Evolutionary conservation across 2,329 filamentous ascomycete genomes (phyloP).

Genomic region (Neopestalotiopsis rosae): DNA sequence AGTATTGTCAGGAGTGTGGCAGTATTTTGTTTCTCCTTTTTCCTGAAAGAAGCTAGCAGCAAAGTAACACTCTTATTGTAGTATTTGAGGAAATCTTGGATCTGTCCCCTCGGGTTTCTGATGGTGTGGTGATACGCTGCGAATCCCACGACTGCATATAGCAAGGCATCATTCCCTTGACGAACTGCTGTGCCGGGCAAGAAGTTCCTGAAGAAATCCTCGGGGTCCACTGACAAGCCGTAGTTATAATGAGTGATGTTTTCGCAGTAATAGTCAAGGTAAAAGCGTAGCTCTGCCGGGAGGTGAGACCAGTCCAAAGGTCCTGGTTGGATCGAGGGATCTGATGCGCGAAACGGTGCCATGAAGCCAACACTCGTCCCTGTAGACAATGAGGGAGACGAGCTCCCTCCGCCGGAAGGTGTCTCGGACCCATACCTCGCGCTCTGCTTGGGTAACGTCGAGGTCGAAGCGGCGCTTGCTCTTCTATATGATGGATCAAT

Average conservation of each 20-base stretch:
- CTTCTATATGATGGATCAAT: conserved; percentile 35
- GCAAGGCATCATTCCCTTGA: conserved; percentile 71
- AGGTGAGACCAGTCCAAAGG: conserved; percentile 61
- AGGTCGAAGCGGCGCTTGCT: conserved; percentile 44
- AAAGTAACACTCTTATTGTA: conserved; percentile 88
- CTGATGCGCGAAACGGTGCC: conserved; percentile 36
- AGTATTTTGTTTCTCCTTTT: conserved; percentile 72
- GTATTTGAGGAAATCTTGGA: conserved; percentile 84
- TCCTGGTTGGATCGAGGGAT: conserved; percentile 33
- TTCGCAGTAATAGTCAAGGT: conserved; percentile 78
- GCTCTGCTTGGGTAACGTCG: conserved; percentile 39
- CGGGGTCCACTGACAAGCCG: conserved; percentile 72
- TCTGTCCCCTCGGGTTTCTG: conserved; percentile 70
- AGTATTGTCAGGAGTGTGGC: conserved; percentile 85
- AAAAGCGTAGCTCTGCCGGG: conserved; percentile 74
- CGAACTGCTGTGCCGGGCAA: conserved; percentile 75
- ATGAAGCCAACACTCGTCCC: conserved; percentile 44
- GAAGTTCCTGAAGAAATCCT: conserved; percentile 74
- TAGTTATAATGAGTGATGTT: conserved; percentile 86
- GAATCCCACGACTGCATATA: conserved; percentile 88
- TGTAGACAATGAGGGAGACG: conserved; percentile 57
- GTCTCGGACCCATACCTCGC: conserved; percentile 58
- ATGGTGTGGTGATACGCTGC: conserved; percentile 85
- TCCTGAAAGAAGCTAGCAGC: conserved; percentile 73
- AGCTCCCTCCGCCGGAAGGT: conserved; percentile 55